Evolutionary conservation across 306 rosid genomes (phyloP), one percentile per base, ranked within the genome.

Genomic region (Cajanus cajan): DNA sequence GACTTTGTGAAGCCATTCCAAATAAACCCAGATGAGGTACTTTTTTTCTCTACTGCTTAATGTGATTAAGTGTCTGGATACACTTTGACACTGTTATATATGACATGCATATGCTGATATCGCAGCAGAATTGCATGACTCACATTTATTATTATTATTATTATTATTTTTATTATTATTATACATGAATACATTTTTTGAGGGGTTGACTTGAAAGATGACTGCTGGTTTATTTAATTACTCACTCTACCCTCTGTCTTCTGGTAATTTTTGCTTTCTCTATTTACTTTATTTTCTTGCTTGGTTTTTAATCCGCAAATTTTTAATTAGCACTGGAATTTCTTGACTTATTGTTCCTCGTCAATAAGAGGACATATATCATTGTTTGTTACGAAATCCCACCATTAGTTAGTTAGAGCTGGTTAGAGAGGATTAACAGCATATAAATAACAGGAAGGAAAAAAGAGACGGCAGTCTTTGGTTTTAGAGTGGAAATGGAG

Each of bases 1-100:
- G 97, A 95, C 83, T 93, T 87, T 70, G 90, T 88, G 68, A 79
- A 79, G 85, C 97, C 98, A 45, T 90, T 86, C 92, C 98, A 91
- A 77, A 88, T 92, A 72, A 83, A 92, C 79, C 64, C 83, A 81
- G 98, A 90, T 24, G 81, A 87, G 97, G 98, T 92, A 90, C 78
- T 66, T 83, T 78, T n/a, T 50, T 51, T 73, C 65, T 21, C 64
- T 55, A 41, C 10, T 36, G 24, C 55, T 82, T 45, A 39, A 45
- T 36, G 50, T 76, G 45, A 50, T 63, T 33, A 8, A 54, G 16
- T 37, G 48, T n/a, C 1, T 52, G 65, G 64, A 43, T 31, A 43
- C 39, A 45, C 21, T 40, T 48, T 8, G 5, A 41, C 8, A 54
- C 61, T 25, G 51, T n/a, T 39, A 40, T 62, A 10, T 54, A 48